Evolutionary conservation across 129 eudicot genomes (phyloP).

Genomic region (Centella asiatica): DNA sequence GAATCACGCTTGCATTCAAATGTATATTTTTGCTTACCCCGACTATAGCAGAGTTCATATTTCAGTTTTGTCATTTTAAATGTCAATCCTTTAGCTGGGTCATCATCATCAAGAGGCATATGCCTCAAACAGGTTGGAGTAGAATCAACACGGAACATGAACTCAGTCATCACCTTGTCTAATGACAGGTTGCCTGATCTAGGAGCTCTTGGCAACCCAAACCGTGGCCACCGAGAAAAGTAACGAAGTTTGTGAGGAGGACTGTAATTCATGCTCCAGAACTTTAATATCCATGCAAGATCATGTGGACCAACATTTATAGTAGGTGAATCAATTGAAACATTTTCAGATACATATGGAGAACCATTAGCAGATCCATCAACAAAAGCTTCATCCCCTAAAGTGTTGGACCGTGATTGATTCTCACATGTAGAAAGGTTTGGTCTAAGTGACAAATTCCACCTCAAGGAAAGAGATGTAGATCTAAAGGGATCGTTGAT

Average conservation of each 20-base stretch:
- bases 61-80: conserved; percentile 78
- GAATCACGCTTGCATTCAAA: conserved; percentile 80
- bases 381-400: conserved; percentile 20
- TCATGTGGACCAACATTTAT: conserved; percentile 87
- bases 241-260: conserved; percentile 90
- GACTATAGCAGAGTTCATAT: conserved; percentile 65
- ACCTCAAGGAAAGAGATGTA: conserved; percentile 74
- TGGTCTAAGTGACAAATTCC: conserved; percentile 81
- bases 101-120: conserved; percentile 81
- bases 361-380: conserved; percentile 41
- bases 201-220: conserved; percentile 79
- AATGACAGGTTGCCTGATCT: conserved; percentile 93
- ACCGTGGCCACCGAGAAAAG: conserved; percentile 96
- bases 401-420: conserved; percentile 37
- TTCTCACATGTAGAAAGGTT: conserved; percentile 21
- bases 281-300: conserved; percentile 82
- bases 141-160: conserved; percentile 88
- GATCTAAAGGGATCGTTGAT: conserved; percentile 90
- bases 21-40: conserved; percentile 87
- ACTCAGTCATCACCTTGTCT: conserved; percentile 94
- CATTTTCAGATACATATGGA: conserved; percentile 21
- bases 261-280: conserved; percentile 72
- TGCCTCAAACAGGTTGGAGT: conserved; percentile 76
- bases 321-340: conserved; percentile 41
- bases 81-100: conserved; percentile 90